phyloP scores from a whole-genome alignment of 805 yeast species.

The Brettanomyces naardenensis region DNA sequence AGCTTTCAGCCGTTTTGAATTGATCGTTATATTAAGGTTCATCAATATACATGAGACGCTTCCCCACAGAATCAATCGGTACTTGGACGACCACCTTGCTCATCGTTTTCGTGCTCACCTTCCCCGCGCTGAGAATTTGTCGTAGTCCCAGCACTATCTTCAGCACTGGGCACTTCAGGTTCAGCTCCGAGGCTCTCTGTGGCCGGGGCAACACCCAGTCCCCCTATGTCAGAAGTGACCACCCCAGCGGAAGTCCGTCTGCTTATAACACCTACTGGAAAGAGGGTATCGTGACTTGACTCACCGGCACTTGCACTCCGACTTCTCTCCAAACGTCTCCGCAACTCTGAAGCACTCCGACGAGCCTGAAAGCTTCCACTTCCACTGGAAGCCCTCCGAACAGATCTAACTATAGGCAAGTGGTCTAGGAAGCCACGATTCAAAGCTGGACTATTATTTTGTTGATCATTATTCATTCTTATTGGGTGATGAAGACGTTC shows the following conservation, averaged over 20 bases:
- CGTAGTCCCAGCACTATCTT: too few species aligned
- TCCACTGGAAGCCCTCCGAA: neutral
- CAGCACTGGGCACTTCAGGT: too few species aligned
- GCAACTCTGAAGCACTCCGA: neutral
- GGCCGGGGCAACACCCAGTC: neutral
- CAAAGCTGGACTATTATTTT: neutral
- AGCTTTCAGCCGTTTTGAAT: too few species aligned
- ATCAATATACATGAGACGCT: too few species aligned
- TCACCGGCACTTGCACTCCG: conserved; percentile 7
- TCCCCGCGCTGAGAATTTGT: too few species aligned
- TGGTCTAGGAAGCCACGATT: conserved; percentile 8
- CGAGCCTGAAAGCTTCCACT: conserved; percentile 4
- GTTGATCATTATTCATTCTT: conserved; percentile 7
- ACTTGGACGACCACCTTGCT: too few species aligned
- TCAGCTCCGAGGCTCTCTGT: too few species aligned
- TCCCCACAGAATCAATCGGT: too few species aligned
- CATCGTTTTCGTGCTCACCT: too few species aligned
- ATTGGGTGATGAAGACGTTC: conserved; percentile 18
- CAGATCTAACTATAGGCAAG: conserved; percentile 5
- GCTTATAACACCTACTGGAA: conserved; percentile 42
- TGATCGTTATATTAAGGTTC: too few species aligned
- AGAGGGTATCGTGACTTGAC: conserved; percentile 17
- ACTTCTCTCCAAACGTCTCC: conserved; percentile 2
- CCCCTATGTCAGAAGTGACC: conserved; percentile 22
- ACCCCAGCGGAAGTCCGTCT: conserved; percentile 39